phyloP scores from a whole-genome alignment of 2,329 filamentous ascomycete species.

The Penicillium paneum region DNA sequence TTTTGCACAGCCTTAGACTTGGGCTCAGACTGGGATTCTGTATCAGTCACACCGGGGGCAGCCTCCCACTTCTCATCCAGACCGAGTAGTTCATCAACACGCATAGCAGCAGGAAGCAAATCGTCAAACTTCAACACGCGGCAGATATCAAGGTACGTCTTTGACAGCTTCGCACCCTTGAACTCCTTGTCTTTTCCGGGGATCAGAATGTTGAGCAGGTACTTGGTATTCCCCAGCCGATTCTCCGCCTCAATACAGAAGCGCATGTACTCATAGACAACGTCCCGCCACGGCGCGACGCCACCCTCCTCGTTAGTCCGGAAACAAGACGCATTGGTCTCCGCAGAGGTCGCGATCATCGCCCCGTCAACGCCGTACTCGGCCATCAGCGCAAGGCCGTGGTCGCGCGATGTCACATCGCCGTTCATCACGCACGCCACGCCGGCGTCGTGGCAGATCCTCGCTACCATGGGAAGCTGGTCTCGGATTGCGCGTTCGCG shows the following conservation, averaged over 20 bases:
- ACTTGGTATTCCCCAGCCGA: conserved; percentile 90
- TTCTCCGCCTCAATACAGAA: conserved; percentile 76
- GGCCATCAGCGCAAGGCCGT: conserved; percentile 66
- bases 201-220: conserved; percentile 77
- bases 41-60: conserved; percentile 9
- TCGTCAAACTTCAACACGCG: conserved; percentile 62
- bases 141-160: conserved; percentile 69
- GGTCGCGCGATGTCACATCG: conserved; percentile 72
- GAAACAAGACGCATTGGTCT: conserved; percentile 89
- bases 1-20: conserved; percentile 32
- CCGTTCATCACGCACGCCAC: conserved; percentile 96
- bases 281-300: conserved; percentile 68
- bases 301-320: conserved; percentile 66
- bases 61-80: conserved; percentile 27
- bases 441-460: conserved; percentile 75
- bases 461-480: conserved; percentile 78
- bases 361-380: conserved; percentile 88
- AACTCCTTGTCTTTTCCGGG: conserved; percentile 71
- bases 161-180: conserved; percentile 60
- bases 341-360: conserved; percentile 94
- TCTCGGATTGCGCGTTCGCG: conserved; percentile 81
- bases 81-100: conserved; percentile 60
- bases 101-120: conserved; percentile 61
- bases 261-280: conserved; percentile 72
- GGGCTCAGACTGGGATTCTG: neutral